phyloP scores from a whole-genome alignment of 1,284 basidiomycete species.

The Papiliotrema nemorosa region DNA sequence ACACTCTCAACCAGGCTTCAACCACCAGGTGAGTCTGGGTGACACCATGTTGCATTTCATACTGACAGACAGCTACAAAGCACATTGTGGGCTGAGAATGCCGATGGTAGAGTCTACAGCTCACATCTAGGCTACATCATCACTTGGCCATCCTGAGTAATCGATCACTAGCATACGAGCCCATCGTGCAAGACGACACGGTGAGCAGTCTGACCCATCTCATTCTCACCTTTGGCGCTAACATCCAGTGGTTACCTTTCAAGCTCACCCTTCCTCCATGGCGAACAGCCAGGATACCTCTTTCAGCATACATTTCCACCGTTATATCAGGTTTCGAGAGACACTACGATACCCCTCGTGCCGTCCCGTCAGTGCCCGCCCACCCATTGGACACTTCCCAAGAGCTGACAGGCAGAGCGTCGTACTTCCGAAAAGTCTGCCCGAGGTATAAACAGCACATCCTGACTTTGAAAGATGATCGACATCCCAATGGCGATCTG shows the following conservation, averaged over 20 bases:
- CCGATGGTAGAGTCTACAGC: neutral
- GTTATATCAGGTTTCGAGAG: constrained; percentile 42
- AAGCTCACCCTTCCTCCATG: constrained; percentile 20
- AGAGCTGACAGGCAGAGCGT: constrained; percentile 12
- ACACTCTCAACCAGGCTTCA: constrained; percentile 20
- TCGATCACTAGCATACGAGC: constrained; percentile 42
- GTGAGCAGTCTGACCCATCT: constrained; percentile 8
- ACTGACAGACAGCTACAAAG: constrained; percentile 21
- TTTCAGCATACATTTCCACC: constrained; percentile 39
- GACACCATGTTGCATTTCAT: neutral
- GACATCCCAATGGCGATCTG: constrained; percentile 28
- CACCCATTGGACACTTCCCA: neutral
- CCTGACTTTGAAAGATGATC: constrained; percentile 19
- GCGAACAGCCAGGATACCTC: constrained; percentile 38
- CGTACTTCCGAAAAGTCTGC: constrained; percentile 27
- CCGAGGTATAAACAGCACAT: constrained; percentile 16
- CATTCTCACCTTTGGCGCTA: constrained; percentile 11
- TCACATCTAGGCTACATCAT: constrained; percentile 35
- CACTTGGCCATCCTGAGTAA: constrained; percentile 42
- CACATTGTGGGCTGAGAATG: constrained; percentile 15
- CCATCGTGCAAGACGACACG: constrained; percentile 37
- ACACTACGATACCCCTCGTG: constrained; percentile 32
- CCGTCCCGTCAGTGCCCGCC: constrained; percentile 38
- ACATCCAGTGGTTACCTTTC: constrained; percentile 20
- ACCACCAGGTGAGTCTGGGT: constrained; percentile 25